Evolutionary conservation across 208 protist genomes (phyloP), one percentile per base, ranked within the genome.

Genomic region (Crithidia sp.): DNA sequence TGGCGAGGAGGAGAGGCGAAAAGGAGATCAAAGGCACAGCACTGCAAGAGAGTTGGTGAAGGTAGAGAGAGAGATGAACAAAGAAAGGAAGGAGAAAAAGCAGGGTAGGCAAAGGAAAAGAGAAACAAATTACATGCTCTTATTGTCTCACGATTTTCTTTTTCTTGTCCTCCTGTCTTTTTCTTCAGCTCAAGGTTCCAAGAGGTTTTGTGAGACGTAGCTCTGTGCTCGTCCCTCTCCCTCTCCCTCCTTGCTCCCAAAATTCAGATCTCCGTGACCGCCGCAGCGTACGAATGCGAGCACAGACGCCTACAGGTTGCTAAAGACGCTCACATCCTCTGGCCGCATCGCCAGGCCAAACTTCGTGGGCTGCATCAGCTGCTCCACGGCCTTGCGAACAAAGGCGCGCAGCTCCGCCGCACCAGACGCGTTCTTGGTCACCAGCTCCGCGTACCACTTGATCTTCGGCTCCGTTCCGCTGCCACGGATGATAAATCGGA

Each of bases 391-490:
- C 60, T 77, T 54, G 7, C 63, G 59, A 3, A 89, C 85, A 76
- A 95, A 93, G 5, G 44, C 39, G 53, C 67, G 39, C 10, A 95
- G 58, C 36, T 67, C 62, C 50, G 59, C 56, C 47, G 54, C 50
- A 0, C 74, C 81, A 13, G 45, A 63, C 0, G 77, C 43, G 41
- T 89, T 71, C 36, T 67, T 52, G 17, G 87, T 87, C 12, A 94
- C 80, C 14, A 91, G 13, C 70, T 89, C 85, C 10, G 87, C 77
- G 49, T 94, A 94, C 91, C 91, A 99, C 86, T 99, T 99, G n/a
- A 99, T 82, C 79, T 99, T 99, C 50, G 99, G 98, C 78, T 99
- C 98, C 36, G 99, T 99, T 4, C 99, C 99, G 74, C 86, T 96
- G 49, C 95, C 92, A 50, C 99, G 93, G 10, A 99, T 54, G 6